A percentile compares a stretch with the other conserved stretches of the same genome.
These are phyloP conservation scores for Schoenoplectus tabernaemontani DNA, from an alignment of 202 grass and related monocot species.

Conservation along the genomic window DNA sequence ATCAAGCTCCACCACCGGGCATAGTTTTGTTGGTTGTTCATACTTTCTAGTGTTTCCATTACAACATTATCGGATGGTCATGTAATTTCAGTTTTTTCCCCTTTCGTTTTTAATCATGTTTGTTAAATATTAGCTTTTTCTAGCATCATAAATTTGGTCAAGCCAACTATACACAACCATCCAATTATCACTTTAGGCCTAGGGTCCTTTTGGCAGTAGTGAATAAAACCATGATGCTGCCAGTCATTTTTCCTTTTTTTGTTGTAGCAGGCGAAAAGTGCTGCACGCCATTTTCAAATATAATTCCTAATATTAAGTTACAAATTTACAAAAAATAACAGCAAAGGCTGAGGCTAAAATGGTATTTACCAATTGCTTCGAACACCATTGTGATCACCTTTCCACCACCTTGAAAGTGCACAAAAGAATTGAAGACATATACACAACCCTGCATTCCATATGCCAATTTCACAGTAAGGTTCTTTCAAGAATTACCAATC, in stretches of 20 bases:
- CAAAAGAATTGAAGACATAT: conserved; percentile 56
- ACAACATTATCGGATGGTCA: not conserved
- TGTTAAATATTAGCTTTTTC: not conserved
- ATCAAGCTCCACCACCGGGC: not conserved
- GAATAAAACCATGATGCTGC: not conserved
- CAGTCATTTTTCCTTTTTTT: too few species aligned
- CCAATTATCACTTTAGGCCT: too few species aligned
- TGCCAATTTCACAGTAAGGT: not conserved
- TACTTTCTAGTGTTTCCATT: not conserved
- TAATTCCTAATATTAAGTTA: not conserved
- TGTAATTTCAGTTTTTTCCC: not conserved
- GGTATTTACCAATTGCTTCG: conserved; percentile 65
- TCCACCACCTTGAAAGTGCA: conserved; percentile 37
- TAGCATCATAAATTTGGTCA: not conserved
- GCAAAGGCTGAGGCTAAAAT: not conserved
- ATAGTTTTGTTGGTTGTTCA: not conserved
- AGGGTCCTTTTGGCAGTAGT: not conserved
- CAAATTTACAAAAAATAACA: not conserved
- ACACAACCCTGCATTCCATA: conserved; percentile 48
- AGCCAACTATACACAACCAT: not conserved
- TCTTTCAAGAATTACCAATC: not conserved
- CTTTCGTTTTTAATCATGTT: not conserved
- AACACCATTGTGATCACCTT: conserved; percentile 62
- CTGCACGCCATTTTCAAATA: too few species aligned
- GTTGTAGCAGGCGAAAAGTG: too few species aligned